These are phyloP conservation scores for Grigorovia humatica DNA, from an alignment of 805 yeast species.

Conservation along the genomic window DNA sequence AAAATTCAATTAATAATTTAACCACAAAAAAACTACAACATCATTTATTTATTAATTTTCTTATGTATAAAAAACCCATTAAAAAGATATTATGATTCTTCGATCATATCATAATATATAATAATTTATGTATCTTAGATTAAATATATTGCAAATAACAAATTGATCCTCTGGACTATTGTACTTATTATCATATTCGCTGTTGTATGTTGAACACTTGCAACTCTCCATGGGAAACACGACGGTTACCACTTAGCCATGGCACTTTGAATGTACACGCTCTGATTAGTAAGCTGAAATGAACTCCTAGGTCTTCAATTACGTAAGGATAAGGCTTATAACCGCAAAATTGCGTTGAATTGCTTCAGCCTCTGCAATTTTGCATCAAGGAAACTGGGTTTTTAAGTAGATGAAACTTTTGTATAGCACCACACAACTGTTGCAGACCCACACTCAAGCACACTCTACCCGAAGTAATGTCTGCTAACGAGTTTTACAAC, in stretches of 20 bases:
- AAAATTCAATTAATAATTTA: slow-evolving; percentile 2
- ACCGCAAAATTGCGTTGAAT: too few relatives aligned
- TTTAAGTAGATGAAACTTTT: too few relatives aligned
- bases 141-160: slow-evolving; percentile 1
- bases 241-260: too few relatives aligned
- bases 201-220: too few relatives aligned
- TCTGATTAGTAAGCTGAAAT: too few relatives aligned
- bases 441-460: not conserved
- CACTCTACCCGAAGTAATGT: slow-evolving; percentile 23
- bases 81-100: not conserved
- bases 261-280: not conserved
- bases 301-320: too few relatives aligned
- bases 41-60: not conserved
- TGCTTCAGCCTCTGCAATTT: too few relatives aligned
- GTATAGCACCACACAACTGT: not conserved
- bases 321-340: too few relatives aligned
- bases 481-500: slow-evolving; percentile 47
- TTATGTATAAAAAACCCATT: not conserved
- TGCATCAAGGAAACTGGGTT: too few relatives aligned
- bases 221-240: too few relatives aligned
- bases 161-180: not conserved
- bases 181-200: not conserved
- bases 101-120: not conserved
- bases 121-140: slow-evolving; percentile 5
- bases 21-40: not conserved